A percentile compares a stretch with the other conserved stretches of the same genome.
These are phyloP conservation scores for Leccinum truebloodii DNA, from an alignment of 768 basidiomycete species.

Conservation along the genomic window DNA sequence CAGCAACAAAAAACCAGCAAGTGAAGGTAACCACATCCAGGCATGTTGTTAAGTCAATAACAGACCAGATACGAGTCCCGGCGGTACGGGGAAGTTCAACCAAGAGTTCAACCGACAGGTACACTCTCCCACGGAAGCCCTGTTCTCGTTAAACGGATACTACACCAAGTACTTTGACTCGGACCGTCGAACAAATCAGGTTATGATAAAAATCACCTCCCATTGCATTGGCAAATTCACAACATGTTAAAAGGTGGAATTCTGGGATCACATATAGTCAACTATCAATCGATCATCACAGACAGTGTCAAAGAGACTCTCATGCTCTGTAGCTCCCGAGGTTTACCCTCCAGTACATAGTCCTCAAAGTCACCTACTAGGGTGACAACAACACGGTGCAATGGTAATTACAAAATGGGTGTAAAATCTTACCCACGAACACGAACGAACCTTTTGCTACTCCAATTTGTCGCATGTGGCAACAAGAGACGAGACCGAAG, in stretches of 20 bases:
- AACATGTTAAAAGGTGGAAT: no score
- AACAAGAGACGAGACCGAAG: constrained; percentile 67
- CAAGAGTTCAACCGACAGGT: constrained; percentile 20
- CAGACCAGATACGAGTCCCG: neutral
- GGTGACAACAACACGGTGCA: neutral
- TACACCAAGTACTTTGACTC: no score
- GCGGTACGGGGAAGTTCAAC: constrained; percentile 5
- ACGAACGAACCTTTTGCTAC: constrained; percentile 67
- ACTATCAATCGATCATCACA: neutral
- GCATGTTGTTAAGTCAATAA: neutral
- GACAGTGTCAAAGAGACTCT: constrained; percentile 27
- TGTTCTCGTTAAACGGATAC: constrained; percentile 10
- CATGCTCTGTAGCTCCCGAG: constrained; percentile 58
- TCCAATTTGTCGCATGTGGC: constrained; percentile 82
- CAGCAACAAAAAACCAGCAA: constrained; percentile 30
- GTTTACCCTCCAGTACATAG: constrained; percentile 52
- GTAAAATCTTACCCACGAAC: neutral
- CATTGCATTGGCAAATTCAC: constrained; percentile 42
- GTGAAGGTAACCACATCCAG: constrained; percentile 27
- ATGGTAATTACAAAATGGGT: neutral
- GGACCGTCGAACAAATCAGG: no score
- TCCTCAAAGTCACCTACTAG: constrained; percentile 44
- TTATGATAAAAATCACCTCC: no score
- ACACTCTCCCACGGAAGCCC: constrained; percentile 28
- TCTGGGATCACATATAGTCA: no score